These are phyloP conservation scores for Pyrenochaeta sp. DNA, from an alignment of 2,329 filamentous ascomycete species.

Conservation along the genomic window DNA sequence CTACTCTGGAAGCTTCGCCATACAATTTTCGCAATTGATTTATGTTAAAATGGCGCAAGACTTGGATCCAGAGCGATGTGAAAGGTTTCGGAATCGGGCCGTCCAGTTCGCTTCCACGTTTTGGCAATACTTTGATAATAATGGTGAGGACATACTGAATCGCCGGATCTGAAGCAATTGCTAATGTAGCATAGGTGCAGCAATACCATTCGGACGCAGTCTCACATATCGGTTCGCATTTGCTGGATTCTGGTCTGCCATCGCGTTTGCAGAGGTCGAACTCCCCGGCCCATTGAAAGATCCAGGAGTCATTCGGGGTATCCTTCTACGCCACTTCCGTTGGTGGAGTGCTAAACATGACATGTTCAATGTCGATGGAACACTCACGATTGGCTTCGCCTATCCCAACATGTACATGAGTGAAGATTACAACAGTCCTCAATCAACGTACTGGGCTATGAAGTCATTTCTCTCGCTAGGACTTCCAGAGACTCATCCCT, in stretches of 20 bases:
- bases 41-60: conserved; percentile 56
- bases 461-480: conserved; percentile 59
- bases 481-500: conserved; percentile 48
- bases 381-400: conserved; percentile 58
- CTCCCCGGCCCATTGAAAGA: conserved; percentile 50
- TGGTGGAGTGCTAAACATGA: conserved; percentile 58
- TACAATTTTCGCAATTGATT: conserved; percentile 61
- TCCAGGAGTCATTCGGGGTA: conserved; percentile 57
- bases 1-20: conserved; percentile 64
- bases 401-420: conserved; percentile 64
- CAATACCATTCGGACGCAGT: conserved; percentile 62
- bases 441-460: conserved; percentile 64
- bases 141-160: conserved; percentile 45
- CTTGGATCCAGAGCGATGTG: conserved; percentile 51
- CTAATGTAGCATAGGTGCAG: conserved; percentile 49
- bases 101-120: conserved; percentile 53
- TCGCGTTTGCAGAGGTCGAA: conserved; percentile 54
- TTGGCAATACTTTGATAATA: conserved; percentile 59
- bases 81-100: conserved; percentile 51
- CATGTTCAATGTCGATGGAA: conserved; percentile 61
- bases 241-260: conserved; percentile 59
- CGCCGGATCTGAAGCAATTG: not conserved
- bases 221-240: conserved; percentile 63
- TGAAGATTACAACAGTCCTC: conserved; percentile 67
- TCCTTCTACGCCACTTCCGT: conserved; percentile 59